Base-by-base conservation (phyloP, 78 protist species). In the Dictyostelium brefeldianum region DNA sequence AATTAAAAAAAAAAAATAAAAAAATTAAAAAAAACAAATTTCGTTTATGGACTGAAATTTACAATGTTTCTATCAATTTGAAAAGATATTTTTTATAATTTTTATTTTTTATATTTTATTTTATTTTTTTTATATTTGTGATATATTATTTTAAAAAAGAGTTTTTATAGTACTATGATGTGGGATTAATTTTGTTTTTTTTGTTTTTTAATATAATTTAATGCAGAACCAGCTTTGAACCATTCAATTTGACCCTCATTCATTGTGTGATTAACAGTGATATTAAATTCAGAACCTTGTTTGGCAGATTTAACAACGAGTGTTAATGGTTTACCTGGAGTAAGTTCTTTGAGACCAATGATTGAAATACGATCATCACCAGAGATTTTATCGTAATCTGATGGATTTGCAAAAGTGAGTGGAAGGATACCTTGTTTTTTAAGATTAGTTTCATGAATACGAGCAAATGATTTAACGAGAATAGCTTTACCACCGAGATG, bases 401-500 rank as follows among this genome's bases (percentile, higher is more conserved):
- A 80, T 43, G 97, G 96, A 95, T 98, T 80, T 69, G 96, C 96
- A 51, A 98, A 98, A 75, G 98, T 97, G 22, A 98, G 93, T 31
- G 99, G 97, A n/a, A 98, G 95, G 91, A 98, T 84, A 69, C 98
- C 98, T 94, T 97, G 98, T 97, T 98, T 98, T 97, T 98, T 98
- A 50, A 98, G 94, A 96, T 98, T 98, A 94, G 98, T 96, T 95
- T 98, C 99, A 96, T 98, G 99, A 78, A 98, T 98, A 78, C 99
- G 98, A 9, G 99, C 99, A 59, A 98, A 98, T 48, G 96, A 83
- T 90, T 94, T 95, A 67, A 97, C 99, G 78, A 98, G 95, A 74
- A 98, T 89, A 75, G 99, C 99, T 27, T 17, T 14, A 67, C 98
- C 99, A 83, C 99, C 99, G 36, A 98, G 94, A 75, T 95, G 95